Evolutionary conservation across 2,329 filamentous ascomycete species (phyloP).

Genomic region (Exophiala viscosa): DNA sequence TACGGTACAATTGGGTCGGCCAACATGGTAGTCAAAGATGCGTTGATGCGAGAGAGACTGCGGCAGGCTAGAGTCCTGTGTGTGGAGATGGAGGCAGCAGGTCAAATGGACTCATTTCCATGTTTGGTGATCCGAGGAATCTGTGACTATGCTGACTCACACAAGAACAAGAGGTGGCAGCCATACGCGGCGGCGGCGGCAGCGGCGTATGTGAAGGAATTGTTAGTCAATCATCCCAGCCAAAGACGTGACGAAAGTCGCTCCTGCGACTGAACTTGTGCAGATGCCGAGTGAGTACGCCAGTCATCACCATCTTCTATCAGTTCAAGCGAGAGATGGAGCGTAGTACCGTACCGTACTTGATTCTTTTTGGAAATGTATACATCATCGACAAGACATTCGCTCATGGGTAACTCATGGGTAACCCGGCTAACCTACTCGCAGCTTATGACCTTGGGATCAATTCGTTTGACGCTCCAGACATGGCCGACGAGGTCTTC

Average conservation of each 20-base stretch:
- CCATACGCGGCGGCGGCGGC: constrained; percentile 25
- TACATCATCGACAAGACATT: too few relatives aligned
- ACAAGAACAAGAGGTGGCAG: constrained; percentile 29
- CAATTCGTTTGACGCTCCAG: constrained; percentile 4
- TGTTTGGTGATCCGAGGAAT: constrained; percentile 28
- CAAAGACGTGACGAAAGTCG: background rate
- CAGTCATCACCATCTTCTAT: too few relatives aligned
- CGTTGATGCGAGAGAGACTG: constrained; percentile 15
- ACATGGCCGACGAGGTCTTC: constrained; percentile 8
- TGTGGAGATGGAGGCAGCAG: constrained; percentile 28
- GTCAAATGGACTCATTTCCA: constrained; percentile 24
- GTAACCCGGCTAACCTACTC: too few relatives aligned
- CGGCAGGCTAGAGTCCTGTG: constrained; percentile 2
- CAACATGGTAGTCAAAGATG: constrained; percentile 30
- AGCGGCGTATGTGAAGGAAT: constrained; percentile 26
- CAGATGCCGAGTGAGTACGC: background rate
- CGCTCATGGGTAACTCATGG: too few relatives aligned
- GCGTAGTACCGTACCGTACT: too few relatives aligned
- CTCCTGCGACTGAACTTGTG: background rate
- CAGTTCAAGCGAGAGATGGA: too few relatives aligned
- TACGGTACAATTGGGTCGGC: constrained; percentile 31
- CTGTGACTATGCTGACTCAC: constrained; percentile 27
- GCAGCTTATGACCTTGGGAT: constrained; percentile 5
- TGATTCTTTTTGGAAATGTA: too few relatives aligned
- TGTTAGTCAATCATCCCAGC: constrained; percentile 1